Conservation (phyloP, 2,329 filamentous ascomycete genomes). For the Colletotrichum falcatum region DNA sequence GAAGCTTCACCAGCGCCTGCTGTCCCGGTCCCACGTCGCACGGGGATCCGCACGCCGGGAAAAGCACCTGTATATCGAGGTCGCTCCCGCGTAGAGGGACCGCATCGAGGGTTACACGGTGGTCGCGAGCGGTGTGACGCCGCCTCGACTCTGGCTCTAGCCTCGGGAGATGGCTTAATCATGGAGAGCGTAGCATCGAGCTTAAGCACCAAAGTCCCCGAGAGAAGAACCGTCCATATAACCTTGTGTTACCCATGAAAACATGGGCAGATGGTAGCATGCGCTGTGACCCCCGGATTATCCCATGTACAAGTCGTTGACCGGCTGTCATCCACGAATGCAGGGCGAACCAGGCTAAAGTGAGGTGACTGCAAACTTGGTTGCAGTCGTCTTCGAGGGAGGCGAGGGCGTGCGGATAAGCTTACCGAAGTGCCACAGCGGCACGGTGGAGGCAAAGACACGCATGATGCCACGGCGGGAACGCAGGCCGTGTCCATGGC, state of each 20-base stretch:
- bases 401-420: conserved; percentile 8
- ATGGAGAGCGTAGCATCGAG: conserved; percentile 6
- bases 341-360: conserved; percentile 2
- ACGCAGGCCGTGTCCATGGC: background rate
- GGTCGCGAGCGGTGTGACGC: background rate
- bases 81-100: background rate
- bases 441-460: background rate
- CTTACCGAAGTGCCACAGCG: conserved; percentile 29
- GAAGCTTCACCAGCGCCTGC: background rate
- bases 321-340: conserved; percentile 4
- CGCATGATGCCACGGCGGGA: conserved; percentile 17
- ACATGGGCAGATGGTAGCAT: conserved; percentile 10
- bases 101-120: background rate
- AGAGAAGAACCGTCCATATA: conserved; percentile 1
- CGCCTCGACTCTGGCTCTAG: background rate
- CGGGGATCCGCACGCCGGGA: background rate
- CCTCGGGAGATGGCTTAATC: background rate
- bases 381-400: conserved; percentile 22
- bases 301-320: background rate
- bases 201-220: background rate
- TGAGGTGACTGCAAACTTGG: conserved; percentile 14
- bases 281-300: conserved; percentile 30
- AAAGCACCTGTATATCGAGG: background rate
- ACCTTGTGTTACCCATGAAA: conserved; percentile 24
- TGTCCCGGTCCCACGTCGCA: conserved; percentile 4